Conservation (phyloP, 495 filamentous ascomycete species). For the Diplogelasinospora grovesii region DNA sequence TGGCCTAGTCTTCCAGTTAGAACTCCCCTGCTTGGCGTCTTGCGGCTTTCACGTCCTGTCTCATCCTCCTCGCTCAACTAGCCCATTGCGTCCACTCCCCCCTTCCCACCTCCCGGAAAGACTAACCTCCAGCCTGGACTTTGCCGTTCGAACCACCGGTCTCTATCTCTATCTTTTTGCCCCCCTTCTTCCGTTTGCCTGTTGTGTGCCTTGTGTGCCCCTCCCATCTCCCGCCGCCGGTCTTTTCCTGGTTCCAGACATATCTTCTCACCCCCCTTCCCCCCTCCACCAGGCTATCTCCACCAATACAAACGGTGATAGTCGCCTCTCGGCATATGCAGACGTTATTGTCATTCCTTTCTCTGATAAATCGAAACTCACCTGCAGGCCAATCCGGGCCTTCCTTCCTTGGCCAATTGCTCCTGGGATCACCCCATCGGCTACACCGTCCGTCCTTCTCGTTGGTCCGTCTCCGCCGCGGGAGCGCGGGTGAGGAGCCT, state of each 20-base stretch:
- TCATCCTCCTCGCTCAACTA: constrained; percentile 13
- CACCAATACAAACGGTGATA: constrained; percentile 29
- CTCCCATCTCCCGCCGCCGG: constrained; percentile 22
- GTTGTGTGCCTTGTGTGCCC: constrained; percentile 16
- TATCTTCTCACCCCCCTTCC: constrained; percentile 14
- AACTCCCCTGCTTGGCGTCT: constrained; percentile 12
- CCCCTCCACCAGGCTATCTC: constrained; percentile 16
- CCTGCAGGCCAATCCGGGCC: constrained; percentile 30
- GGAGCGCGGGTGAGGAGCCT: constrained; percentile 36
- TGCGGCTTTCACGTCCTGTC: constrained; percentile 11
- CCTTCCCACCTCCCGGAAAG: constrained; percentile 16
- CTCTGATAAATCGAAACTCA: constrained; percentile 41
- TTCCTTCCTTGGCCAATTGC: constrained; percentile 22
- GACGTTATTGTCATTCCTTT: constrained; percentile 24
- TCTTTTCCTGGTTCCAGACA: constrained; percentile 17
- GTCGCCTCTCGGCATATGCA: constrained; percentile 33
- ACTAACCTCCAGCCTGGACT: constrained; percentile 7
- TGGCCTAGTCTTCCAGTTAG: constrained; percentile 15
- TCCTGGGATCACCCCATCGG: constrained; percentile 33
- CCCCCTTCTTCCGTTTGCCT: constrained; percentile 15
- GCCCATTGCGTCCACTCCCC: constrained; percentile 19
- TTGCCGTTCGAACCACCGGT: constrained; percentile 27
- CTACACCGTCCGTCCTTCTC: constrained; percentile 21
- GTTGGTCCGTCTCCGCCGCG: constrained; percentile 47
- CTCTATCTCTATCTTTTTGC: constrained; percentile 17